phyloP scores from a whole-genome alignment of 768 basidiomycete species.

The Lentinula raphanica region DNA sequence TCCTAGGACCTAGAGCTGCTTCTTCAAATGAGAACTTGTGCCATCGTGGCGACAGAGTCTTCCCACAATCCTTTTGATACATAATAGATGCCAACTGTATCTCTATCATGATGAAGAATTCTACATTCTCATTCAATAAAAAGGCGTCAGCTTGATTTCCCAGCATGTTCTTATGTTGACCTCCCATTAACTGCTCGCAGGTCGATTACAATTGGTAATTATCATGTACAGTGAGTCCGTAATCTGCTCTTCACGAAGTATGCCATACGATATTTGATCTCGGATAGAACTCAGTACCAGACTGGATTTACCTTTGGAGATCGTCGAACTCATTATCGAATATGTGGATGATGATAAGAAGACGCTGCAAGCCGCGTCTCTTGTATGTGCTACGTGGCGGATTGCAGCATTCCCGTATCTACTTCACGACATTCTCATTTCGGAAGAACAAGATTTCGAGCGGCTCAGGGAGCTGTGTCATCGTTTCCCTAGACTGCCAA shows the following conservation, averaged over 20 bases:
- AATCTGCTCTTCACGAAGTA: background rate
- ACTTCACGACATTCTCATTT: conserved; percentile 1
- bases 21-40: no score
- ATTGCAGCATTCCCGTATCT: conserved; percentile 6
- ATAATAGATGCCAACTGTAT: background rate
- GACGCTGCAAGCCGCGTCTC: conserved; percentile 1
- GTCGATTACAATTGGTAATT: background rate
- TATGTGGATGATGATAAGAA: background rate
- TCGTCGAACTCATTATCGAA: conserved; percentile 4
- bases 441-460: conserved; percentile 3
- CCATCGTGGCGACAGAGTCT: background rate
- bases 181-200: background rate
- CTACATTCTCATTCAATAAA: background rate
- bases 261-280: background rate
- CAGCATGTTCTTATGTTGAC: background rate
- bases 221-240: background rate
- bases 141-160: background rate
- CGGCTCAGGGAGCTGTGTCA: background rate
- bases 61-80: background rate
- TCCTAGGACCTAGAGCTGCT: no score
- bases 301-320: background rate
- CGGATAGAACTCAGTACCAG: background rate
- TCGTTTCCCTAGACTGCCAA: conserved; percentile 4
- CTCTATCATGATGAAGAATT: conserved; percentile 4
- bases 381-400: conserved; percentile 1